Percentiles rank a stretch among this genome's conserved stretches.
Evolutionary conservation across 495 filamentous ascomycete species (phyloP).

Genomic region (Schizothecium vesticola): DNA sequence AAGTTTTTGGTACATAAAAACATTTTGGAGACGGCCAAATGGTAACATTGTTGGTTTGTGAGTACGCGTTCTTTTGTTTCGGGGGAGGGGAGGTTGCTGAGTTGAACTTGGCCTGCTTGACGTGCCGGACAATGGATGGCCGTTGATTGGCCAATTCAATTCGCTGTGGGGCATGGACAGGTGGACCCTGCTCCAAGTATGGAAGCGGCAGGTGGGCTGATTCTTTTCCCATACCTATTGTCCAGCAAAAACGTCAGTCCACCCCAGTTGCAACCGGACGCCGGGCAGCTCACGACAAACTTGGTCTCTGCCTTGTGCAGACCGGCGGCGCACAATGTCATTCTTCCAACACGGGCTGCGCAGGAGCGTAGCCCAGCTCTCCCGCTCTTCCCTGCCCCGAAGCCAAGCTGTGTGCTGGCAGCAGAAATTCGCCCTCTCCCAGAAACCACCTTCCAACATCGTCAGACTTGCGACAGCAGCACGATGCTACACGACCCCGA

Average conservation of each 20-base stretch:
- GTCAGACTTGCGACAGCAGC: conserved; percentile 6
- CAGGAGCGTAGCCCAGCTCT: conserved; percentile 47
- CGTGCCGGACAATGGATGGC: not conserved
- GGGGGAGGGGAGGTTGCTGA: not conserved
- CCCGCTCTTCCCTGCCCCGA: conserved; percentile 55
- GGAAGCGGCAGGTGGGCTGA: conserved; percentile 5
- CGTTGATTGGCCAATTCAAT: not conserved
- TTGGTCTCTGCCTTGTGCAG: conserved; percentile 14
- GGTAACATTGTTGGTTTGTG: no score
- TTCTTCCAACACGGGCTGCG: conserved; percentile 47
- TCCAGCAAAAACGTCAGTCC: not conserved
- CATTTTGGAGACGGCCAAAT: no score
- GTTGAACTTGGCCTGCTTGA: not conserved
- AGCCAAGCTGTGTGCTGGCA: conserved; percentile 53
- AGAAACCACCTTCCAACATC: conserved; percentile 18
- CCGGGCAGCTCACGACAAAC: conserved; percentile 2
- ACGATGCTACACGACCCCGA: conserved; percentile 20
- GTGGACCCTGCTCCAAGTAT: no score
- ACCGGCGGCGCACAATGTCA: conserved; percentile 32
- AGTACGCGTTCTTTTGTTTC: no score
- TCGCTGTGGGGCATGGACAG: not conserved
- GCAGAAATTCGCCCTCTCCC: conserved; percentile 20
- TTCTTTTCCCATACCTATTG: not conserved
- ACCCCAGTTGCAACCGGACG: not conserved
- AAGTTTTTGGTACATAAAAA: no score